Conservation (phyloP, 257 asterid genomes). For the Knoxia roxburghii region DNA sequence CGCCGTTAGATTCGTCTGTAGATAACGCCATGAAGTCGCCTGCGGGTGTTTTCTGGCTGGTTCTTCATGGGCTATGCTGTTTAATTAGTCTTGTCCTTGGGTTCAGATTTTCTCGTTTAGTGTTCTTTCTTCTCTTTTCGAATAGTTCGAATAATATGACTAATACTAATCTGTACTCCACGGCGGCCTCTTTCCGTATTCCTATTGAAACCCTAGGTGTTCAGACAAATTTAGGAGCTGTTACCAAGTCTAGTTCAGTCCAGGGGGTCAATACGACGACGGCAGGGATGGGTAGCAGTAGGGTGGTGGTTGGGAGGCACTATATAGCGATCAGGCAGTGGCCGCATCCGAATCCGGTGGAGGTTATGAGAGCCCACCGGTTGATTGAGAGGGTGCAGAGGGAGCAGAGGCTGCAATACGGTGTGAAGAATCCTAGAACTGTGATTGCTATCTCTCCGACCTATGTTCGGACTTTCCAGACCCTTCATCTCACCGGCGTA, state of each 20-base stretch:
- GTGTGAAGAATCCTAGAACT: conserved; percentile 67
- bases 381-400: conserved; percentile 81
- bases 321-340: conserved; percentile 92
- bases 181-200: conserved; percentile 19
- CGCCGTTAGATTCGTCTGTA: conserved; percentile 58
- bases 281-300: conserved; percentile 30
- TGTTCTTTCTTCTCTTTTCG: conserved; percentile 66
- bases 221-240: conserved; percentile 13
- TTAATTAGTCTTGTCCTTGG: conserved; percentile 85
- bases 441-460: conserved; percentile 86
- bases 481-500: conserved; percentile 89
- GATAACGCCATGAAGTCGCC: conserved; percentile 70
- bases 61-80: conserved; percentile 75
- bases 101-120: conserved; percentile 83
- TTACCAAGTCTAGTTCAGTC: conserved; percentile 13
- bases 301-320: conserved; percentile 95
- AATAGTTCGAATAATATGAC: conserved; percentile 33
- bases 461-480: conserved; percentile 87
- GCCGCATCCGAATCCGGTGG: conserved; percentile 97
- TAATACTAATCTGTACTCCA: conserved; percentile 33
- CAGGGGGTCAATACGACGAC: conserved; percentile 32
- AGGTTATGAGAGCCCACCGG: conserved; percentile 86
- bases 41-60: conserved; percentile 67
- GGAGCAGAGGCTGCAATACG: conserved; percentile 82
- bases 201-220: conserved; percentile 15